Evolutionary conservation across 2,329 filamentous ascomycete species (phyloP).

Genomic region (Ceratocystis albifundus): DNA sequence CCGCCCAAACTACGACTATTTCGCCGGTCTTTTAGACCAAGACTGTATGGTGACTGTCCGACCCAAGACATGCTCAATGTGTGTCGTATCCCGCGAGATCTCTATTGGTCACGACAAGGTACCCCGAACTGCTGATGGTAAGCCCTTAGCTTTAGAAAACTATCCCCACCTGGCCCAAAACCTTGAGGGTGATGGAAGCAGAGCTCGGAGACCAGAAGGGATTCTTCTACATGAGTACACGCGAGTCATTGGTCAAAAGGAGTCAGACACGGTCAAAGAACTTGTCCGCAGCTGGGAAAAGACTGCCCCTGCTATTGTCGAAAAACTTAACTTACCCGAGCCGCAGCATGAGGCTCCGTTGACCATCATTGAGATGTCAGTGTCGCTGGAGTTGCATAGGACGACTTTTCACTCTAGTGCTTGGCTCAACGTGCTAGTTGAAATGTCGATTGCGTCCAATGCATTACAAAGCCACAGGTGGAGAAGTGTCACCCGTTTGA

Average conservation of each 20-base stretch:
- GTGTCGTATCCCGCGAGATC: conserved; percentile 43
- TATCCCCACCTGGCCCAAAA: conserved; percentile 48
- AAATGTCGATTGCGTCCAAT: conserved; percentile 46
- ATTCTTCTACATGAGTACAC: conserved; percentile 50
- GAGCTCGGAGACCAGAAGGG: conserved; percentile 41
- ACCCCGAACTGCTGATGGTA: conserved; percentile 36
- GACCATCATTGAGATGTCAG: conserved; percentile 51
- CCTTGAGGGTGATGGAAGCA: conserved; percentile 41
- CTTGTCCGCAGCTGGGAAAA: conserved; percentile 46
- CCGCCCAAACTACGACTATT: conserved; percentile 52
- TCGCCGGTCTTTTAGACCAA: conserved; percentile 43
- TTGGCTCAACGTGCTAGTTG: conserved; percentile 48
- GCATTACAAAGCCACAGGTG: conserved; percentile 46
- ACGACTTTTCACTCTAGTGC: conserved; percentile 48
- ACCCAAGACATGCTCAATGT: conserved; percentile 49
- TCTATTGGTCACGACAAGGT: conserved; percentile 39
- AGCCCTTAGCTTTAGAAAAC: conserved; percentile 35
- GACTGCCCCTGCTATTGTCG: conserved; percentile 45
- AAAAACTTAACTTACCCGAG: conserved; percentile 38
- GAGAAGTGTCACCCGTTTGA: conserved; percentile 49
- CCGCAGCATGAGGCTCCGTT: conserved; percentile 42
- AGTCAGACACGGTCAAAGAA: conserved; percentile 44
- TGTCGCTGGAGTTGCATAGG: conserved; percentile 48
- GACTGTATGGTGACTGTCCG: conserved; percentile 44
- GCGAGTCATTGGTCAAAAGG: conserved; percentile 41